Base-by-base conservation (phyloP, 164 flowering plant species). In the Sextonia rubra region DNA sequence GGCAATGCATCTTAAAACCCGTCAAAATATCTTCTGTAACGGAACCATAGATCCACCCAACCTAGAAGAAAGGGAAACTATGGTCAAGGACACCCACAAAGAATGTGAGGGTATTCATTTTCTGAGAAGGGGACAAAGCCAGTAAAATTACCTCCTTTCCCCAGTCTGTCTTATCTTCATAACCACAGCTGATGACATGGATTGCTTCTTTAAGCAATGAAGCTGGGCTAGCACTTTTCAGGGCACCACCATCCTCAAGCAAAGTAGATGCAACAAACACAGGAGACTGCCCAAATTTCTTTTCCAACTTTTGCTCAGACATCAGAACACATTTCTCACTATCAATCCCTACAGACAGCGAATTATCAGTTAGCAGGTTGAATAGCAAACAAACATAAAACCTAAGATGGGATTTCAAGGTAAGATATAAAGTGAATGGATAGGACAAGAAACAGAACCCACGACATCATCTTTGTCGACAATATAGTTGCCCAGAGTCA, bases 161-260 rank as follows among this genome's bases (percentile, higher is more conserved):
- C 95, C 95, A 90, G 49, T 90, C 95, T 29, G 92, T 86, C 77
- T 85, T 89, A 64, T 89, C 90, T 77, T 89, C 95, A 72, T 87
- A 90, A 27, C 88, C 92, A 78, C 95, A 90, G 77, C 92, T 87
- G 58, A 90, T 88, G 58, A 90, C 95, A 82, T 90, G 95, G 73
- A 90, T 89, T 69, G 95, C 90, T 81, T 90, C 95, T 74, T 87
- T 87, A 4, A 90, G 81, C 69, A 89, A 80, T 27, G 86, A 82
- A 29, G 88, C 86, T 25, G 90, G 80, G 70, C 85, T 87, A 23
- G 90, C 81, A 71, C 78, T 74, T 74, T 80, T 81, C 27, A 79
- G 80, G 17, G 82, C 30, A 8, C 92, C 92, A 49, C 92, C 95
- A 69, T 85, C 71, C 72, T 89, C 91, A 48, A 86, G 78, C 72